These are phyloP conservation scores for Xylaria flabelliformis DNA, from an alignment of 495 filamentous ascomycete species.

Conservation along the genomic window DNA sequence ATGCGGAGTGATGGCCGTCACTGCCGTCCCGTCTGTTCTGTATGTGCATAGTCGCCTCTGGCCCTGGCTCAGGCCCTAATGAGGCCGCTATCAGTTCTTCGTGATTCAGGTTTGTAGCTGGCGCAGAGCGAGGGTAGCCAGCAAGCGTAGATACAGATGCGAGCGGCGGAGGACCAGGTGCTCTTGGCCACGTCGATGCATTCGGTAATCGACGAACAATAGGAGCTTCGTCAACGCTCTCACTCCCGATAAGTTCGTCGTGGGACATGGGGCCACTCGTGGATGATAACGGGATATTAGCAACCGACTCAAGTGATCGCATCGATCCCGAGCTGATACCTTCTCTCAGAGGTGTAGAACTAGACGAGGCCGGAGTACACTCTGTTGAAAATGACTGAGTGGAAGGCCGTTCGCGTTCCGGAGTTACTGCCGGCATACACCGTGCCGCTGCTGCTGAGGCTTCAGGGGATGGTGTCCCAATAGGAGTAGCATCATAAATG, in stretches of 20 bases:
- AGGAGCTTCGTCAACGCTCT: constrained; percentile 27
- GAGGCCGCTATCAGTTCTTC: constrained; percentile 40
- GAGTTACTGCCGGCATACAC: constrained; percentile 19
- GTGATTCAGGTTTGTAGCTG: constrained; percentile 37
- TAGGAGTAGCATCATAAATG: constrained; percentile 63
- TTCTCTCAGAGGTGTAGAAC: constrained; percentile 25
- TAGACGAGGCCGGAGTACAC: constrained; percentile 33
- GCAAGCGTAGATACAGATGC: constrained; percentile 27
- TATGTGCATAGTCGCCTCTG: constrained; percentile 40
- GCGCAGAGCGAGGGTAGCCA: constrained; percentile 54
- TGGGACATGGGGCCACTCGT: constrained; percentile 28
- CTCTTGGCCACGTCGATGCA: constrained; percentile 54
- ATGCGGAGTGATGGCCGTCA: constrained; percentile 37
- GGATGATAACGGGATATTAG: constrained; percentile 35
- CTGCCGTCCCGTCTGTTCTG: constrained; percentile 32
- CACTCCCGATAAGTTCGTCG: constrained; percentile 25
- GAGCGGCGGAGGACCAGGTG: constrained; percentile 31
- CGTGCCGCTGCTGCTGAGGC: neutral
- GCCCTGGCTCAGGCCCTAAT: constrained; percentile 40
- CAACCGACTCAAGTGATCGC: constrained; percentile 33
- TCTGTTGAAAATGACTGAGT: constrained; percentile 30
- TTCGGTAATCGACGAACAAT: constrained; percentile 45
- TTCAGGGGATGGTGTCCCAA: constrained; percentile 47
- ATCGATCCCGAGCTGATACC: constrained; percentile 30
- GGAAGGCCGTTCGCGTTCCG: constrained; percentile 32